phyloP scores from a whole-genome alignment of 2,329 filamentous ascomycete species.

The Simplicillium sp. region DNA sequence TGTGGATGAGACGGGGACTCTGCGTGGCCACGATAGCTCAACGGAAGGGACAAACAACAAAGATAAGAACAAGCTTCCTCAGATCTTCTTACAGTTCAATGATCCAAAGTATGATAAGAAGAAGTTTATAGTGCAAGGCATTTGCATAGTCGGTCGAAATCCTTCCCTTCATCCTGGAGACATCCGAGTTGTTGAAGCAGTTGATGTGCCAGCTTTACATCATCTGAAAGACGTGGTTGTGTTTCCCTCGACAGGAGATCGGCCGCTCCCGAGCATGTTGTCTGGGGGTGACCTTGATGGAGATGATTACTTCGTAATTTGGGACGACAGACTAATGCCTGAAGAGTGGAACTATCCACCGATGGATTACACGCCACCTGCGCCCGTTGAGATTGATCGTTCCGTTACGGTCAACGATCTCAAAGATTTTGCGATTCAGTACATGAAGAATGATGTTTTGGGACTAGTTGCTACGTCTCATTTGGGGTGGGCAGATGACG shows the following conservation, averaged over 20 bases:
- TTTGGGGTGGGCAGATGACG: conserved; percentile 62
- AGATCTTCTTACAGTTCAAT: conserved; percentile 83
- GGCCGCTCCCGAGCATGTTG: conserved; percentile 85
- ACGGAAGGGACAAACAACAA: conserved; percentile 29
- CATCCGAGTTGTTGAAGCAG: conserved; percentile 75
- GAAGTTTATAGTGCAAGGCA: conserved; percentile 60
- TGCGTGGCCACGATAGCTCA: conserved; percentile 60
- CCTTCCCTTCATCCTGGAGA: conserved; percentile 92
- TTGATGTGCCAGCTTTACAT: conserved; percentile 61
- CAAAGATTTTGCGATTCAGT: conserved; percentile 76
- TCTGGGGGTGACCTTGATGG: conserved; percentile 94
- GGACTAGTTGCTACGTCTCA: conserved; percentile 75
- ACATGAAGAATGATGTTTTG: conserved; percentile 85
- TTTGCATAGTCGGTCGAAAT: conserved; percentile 82
- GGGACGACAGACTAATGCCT: conserved; percentile 71
- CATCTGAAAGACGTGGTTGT: conserved; percentile 83
- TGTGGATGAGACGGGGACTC: conserved; percentile 70
- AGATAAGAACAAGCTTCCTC: conserved; percentile 51
- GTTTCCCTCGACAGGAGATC: conserved; percentile 72
- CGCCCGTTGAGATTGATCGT: conserved; percentile 43
- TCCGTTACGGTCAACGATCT: conserved; percentile 66
- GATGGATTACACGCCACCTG: conserved; percentile 63
- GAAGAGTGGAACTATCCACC: conserved; percentile 59
- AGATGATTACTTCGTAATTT: conserved; percentile 91
- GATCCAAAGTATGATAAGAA: conserved; percentile 40